phyloP scores from a whole-genome alignment of 345 rosid species.

The Atalantia buxifolia region DNA sequence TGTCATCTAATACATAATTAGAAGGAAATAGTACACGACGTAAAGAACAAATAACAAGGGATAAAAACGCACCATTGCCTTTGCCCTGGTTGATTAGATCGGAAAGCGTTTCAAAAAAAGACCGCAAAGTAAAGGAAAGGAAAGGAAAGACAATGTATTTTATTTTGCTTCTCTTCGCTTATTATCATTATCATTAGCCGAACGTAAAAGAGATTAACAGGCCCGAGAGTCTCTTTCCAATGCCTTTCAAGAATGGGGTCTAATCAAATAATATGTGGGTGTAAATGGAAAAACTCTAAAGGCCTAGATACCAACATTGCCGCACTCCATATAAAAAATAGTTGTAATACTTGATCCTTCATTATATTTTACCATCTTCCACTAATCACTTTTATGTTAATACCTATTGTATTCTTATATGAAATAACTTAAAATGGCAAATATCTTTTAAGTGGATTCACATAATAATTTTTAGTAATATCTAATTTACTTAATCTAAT shows the following conservation, averaged over 20 bases:
- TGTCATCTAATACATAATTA: not conserved
- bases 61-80: slow-evolving; percentile 19
- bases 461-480: no score
- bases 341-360: no score
- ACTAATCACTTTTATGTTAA: no score
- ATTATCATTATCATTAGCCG: not conserved
- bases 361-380: no score
- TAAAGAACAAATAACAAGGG: not conserved
- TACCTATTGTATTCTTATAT: no score
- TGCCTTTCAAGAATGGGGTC: not conserved
- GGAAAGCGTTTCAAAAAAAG: not conserved
- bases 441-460: no score
- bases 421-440: no score
- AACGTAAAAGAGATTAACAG: not conserved
- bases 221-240: not conserved
- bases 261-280: not conserved
- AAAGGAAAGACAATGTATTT: not conserved
- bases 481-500: no score
- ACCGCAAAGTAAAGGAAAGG: not conserved
- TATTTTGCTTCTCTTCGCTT: not conserved
- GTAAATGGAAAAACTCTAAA: not conserved
- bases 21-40: not conserved
- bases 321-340: no score
- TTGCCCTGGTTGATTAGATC: slow-evolving; percentile 9
- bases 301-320: no score